Percentiles rank a stretch among this genome's conserved stretches.
Evolutionary conservation across 2,329 filamentous ascomycete genomes (phyloP).

Genomic region (Aschersonia sp.): DNA sequence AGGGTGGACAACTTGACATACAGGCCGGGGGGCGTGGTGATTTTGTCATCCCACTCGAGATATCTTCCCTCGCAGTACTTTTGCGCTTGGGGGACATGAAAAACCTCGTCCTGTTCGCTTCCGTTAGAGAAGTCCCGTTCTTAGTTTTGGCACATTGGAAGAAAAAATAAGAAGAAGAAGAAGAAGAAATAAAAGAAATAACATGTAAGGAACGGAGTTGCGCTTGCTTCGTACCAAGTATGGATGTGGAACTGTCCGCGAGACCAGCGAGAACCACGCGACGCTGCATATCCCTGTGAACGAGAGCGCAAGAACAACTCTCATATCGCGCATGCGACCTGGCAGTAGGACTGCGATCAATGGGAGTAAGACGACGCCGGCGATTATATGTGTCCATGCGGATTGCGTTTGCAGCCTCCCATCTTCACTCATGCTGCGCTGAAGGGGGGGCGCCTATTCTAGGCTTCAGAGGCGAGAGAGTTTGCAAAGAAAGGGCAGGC

Average conservation of each 20-base stretch:
- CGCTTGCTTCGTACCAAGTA: slow-evolving; percentile 29
- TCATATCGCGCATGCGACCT: not conserved
- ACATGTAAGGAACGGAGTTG: too few relatives aligned
- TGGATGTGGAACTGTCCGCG: slow-evolving; percentile 29
- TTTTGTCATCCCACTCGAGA: slow-evolving; percentile 82
- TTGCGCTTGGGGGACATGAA: slow-evolving; percentile 84
- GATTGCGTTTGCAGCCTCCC: not conserved
- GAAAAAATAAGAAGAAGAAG: too few relatives aligned
- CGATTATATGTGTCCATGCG: not conserved
- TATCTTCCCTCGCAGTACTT: slow-evolving; percentile 67
- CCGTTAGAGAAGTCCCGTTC: too few relatives aligned
- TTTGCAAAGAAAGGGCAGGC: too few relatives aligned
- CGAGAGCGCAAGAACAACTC: not conserved
- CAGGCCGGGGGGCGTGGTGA: slow-evolving; percentile 88
- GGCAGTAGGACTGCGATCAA: not conserved
- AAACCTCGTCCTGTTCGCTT: slow-evolving; percentile 57
- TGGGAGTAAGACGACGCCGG: not conserved
- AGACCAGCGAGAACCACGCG: slow-evolving; percentile 11
- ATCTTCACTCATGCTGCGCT: not conserved
- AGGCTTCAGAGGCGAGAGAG: too few relatives aligned
- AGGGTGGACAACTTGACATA: slow-evolving; percentile 14
- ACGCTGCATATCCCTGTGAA: slow-evolving; percentile 8
- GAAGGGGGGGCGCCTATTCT: too few relatives aligned
- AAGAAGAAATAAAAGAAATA: too few relatives aligned
- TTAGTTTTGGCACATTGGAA: too few relatives aligned